phyloP scores from a whole-genome alignment of 192 early-diverging fungal genomes.

The Coemansia sp. region DNA sequence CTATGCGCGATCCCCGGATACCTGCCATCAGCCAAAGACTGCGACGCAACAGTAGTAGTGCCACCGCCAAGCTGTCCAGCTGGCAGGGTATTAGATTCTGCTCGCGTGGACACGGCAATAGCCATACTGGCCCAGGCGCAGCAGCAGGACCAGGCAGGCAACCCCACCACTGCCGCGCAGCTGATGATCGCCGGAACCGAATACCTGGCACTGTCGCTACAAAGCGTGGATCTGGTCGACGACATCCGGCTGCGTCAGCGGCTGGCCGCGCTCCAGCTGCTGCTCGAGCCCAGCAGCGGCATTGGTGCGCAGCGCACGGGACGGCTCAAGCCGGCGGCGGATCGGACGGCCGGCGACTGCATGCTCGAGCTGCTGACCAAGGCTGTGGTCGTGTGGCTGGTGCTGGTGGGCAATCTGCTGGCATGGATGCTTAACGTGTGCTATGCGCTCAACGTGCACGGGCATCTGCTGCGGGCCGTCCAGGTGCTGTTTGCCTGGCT shows the following conservation, averaged over 20 bases:
- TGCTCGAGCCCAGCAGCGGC: slow-evolving; percentile 6
- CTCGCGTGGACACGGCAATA: slow-evolving; percentile 19
- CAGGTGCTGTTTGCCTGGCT: slow-evolving; percentile 9
- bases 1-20: no score
- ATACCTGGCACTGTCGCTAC: slow-evolving; percentile 20
- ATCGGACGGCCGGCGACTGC: no score
- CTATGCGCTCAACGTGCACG: slow-evolving; percentile 3
- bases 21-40: no score
- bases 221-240: neutral
- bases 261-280: slow-evolving; percentile 11
- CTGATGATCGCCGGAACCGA: slow-evolving; percentile 17
- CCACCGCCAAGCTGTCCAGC: no score
- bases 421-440: slow-evolving; percentile 2
- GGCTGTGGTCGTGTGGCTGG: slow-evolving; percentile 21
- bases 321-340: no score
- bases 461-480: slow-evolving; percentile 1
- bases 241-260: slow-evolving; percentile 18
- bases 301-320: no score
- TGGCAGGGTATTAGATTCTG: slow-evolving; percentile 9
- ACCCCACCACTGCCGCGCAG: slow-evolving; percentile 8
- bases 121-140: slow-evolving; percentile 22
- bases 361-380: slow-evolving; percentile 19
- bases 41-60: no score
- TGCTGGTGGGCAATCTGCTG: slow-evolving; percentile 26
- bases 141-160: slow-evolving; percentile 29